Evolutionary conservation across 805 yeast genomes (phyloP).

Genomic region (Saturnispora gosingensis): DNA sequence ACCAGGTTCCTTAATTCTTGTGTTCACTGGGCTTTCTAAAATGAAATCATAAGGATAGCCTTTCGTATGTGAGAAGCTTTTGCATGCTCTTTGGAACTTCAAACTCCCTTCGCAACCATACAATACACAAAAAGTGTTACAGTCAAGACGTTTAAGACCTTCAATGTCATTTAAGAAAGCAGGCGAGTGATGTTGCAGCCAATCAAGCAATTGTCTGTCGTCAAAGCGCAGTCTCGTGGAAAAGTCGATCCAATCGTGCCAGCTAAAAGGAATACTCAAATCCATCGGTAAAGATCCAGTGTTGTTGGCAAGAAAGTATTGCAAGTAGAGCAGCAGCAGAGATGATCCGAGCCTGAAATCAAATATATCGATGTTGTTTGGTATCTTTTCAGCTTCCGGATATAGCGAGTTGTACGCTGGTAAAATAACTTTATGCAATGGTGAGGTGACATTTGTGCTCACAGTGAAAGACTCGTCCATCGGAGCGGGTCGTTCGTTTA

Average conservation of each 20-base stretch:
- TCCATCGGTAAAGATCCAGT: conserved; percentile 4
- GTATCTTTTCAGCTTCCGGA: not conserved
- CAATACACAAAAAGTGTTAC: conserved; percentile 12
- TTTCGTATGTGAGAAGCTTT: conserved; percentile 10
- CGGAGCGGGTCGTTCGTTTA: not conserved
- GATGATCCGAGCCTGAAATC: conserved; percentile 16
- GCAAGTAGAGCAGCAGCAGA: conserved; percentile 11
- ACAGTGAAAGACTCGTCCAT: conserved; percentile 3
- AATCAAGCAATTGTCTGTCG: conserved; percentile 13
- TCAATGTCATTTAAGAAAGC: conserved; percentile 5
- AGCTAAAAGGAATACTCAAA: conserved; percentile 21
- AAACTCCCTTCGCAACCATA: conserved; percentile 16
- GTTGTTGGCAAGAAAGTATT: conserved; percentile 3
- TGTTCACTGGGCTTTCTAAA: conserved; percentile 19
- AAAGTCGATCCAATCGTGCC: conserved; percentile 27
- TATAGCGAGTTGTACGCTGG: conserved; percentile 9
- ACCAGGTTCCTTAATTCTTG: conserved; percentile 23
- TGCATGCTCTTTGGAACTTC: conserved; percentile 9
- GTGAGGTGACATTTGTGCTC: not conserved
- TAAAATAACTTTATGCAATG: conserved; percentile 11
- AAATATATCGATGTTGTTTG: conserved; percentile 6
- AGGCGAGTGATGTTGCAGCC: conserved; percentile 11
- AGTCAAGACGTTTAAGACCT: conserved; percentile 4
- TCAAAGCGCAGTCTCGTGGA: conserved; percentile 18
- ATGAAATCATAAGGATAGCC: conserved; percentile 17